Evolutionary conservation across 192 early-diverging fungal species (phyloP), one percentile per base, ranked within the genome.

Genomic region (Jimgerdemannia flammicorona): DNA sequence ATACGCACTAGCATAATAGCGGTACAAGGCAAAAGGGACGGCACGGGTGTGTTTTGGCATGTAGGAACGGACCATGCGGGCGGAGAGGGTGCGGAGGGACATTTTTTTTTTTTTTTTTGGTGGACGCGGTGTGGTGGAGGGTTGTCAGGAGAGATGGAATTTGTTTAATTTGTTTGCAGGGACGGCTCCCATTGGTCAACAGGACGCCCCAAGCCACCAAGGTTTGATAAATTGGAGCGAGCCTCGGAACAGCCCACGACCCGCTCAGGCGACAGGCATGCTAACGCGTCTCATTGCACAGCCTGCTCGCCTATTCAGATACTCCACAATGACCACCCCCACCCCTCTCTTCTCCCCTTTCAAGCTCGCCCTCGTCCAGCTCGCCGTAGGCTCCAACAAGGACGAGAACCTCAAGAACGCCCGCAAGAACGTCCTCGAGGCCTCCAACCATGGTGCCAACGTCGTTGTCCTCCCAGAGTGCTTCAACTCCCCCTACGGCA

Each of bases 401-500:
- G 79, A 88, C 17, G 80, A 85, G 4, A 99, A 99, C 84, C 86
- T 99, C 40, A 76, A 76, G 40, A 85, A 88, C 70, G 96, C 98
- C 3, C 87, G 93, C 14, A 72, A 69, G 17, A 90, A 92, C 74
- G 95, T 99, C 39, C 84, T 97, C 20, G 90, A 96, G 71, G 98
- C 98, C 3, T 90, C 93, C 3, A 82, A 80, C 18, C 84, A 91
- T 2, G 96, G 96, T 6, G 95, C 95, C 64, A 87, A 94, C 63
- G 83, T 97, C n/a, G 94, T 99, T 40, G 95, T 98, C 3, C 86
- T 99, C 17, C 98, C 96, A 49, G 94, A 99, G 87, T 98, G 96
- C 85, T 99, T 99, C 89, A 99, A 99, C 83, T 96, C 93, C 17
- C 97, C 96, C 8, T 99, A 99, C 83, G 98, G 98, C 3, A 96